phyloP scores from a whole-genome alignment of 2,329 filamentous ascomycete species.

The Didymellaceae sp. region DNA sequence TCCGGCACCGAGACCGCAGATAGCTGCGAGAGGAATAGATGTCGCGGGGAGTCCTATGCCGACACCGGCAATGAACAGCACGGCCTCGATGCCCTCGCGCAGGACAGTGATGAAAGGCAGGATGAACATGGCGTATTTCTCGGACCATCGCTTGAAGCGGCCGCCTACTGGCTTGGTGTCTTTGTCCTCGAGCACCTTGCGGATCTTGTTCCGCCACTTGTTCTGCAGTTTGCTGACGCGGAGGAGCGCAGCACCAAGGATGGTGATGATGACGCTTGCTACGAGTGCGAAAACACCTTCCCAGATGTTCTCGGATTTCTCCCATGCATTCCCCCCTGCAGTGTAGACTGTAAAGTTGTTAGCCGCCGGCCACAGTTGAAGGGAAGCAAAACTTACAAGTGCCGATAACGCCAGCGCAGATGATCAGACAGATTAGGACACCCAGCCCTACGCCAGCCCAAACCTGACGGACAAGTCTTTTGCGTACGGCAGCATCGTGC shows the following conservation, averaged over 20 bases:
- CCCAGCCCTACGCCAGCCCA: conserved; percentile 72
- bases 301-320: conserved; percentile 75
- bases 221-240: conserved; percentile 83
- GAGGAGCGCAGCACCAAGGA: conserved; percentile 81
- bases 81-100: conserved; percentile 83
- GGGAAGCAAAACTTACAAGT: conserved; percentile 51
- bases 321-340: conserved; percentile 71
- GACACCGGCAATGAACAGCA: conserved; percentile 86
- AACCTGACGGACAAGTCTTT: conserved; percentile 69
- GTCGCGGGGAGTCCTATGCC: conserved; percentile 76
- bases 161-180: conserved; percentile 51
- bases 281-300: conserved; percentile 80
- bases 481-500: conserved; percentile 68
- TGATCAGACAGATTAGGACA: conserved; percentile 67
- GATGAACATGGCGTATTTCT: conserved; percentile 86
- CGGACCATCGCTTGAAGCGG: conserved; percentile 67
- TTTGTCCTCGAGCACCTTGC: conserved; percentile 68
- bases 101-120: conserved; percentile 89
- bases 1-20: conserved; percentile 74
- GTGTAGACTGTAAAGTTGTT: conserved; percentile 61
- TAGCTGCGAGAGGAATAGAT: conserved; percentile 77
- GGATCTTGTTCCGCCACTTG: conserved; percentile 86
- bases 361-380: not conserved
- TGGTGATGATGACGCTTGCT: conserved; percentile 78
- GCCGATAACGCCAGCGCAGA: conserved; percentile 72